Conservation (phyloP, 768 basidiomycete species). For the Amanita thiersii region DNA sequence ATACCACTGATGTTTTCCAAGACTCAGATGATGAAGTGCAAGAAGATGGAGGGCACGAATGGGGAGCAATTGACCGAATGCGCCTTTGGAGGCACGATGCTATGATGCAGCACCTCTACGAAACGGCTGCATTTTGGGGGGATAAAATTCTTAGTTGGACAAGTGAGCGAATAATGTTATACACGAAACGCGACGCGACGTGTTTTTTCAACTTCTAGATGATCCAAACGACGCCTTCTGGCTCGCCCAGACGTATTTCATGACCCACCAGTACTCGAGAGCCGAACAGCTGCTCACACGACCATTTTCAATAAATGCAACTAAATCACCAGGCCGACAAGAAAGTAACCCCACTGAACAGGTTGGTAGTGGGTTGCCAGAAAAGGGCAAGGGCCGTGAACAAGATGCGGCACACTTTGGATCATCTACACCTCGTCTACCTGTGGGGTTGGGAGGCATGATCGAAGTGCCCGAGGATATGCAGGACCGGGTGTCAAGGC, state of each 20-base stretch:
- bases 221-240: constrained; percentile 99
- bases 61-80: constrained; percentile 93
- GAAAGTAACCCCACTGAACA: constrained; percentile 35
- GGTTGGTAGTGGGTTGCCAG: constrained; percentile 20
- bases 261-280: constrained; percentile 91
- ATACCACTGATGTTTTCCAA: constrained; percentile 70
- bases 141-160: constrained; percentile 97
- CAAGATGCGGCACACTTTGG: constrained; percentile 26
- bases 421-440: constrained; percentile 43
- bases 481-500: constrained; percentile 59
- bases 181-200: constrained; percentile 5
- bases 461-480: constrained; percentile 59
- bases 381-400: constrained; percentile 62
- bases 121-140: constrained; percentile 97
- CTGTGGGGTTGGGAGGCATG: constrained; percentile 65
- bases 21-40: constrained; percentile 56
- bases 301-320: constrained; percentile 60
- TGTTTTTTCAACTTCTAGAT: constrained; percentile 34
- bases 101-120: constrained; percentile 96
- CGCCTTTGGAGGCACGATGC: constrained; percentile 96
- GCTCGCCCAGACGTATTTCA: constrained; percentile 97
- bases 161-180: constrained; percentile 43
- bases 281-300: constrained; percentile 87
- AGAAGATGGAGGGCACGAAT: constrained; percentile 54
- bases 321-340: constrained; percentile 26